Evolutionary conservation across 2,329 filamentous ascomycete species (phyloP), one percentile per base, ranked within the genome.

Genomic region (Emydomyces testavorans): DNA sequence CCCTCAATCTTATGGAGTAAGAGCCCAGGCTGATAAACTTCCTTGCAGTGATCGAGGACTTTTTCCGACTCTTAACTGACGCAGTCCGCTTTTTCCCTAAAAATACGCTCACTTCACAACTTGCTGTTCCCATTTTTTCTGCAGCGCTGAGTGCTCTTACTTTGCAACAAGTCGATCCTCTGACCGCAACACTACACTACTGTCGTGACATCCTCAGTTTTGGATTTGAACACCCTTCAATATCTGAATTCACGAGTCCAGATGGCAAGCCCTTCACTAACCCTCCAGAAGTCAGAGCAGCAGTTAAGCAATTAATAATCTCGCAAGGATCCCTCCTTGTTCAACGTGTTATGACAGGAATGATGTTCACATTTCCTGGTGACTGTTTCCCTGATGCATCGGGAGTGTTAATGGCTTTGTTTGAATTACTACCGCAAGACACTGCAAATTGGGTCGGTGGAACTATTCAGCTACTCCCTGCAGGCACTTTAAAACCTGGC

Each of bases 361-460:
- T 98, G 89, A 96, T 98, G 90, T 95, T 95, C 64, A 93, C 84
- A 0, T 98, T 98, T 69, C 93, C 92, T 0, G 79, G 85, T 36
- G 92, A 96, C 64, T 95, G 89, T 68, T 94, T 96, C 61, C 82
- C 89, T 0, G 92, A 98, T 62, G 89, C 88, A 13, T 94, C 87
- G 41, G 89, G 88, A 3, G 86, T 94, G n/a, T 70, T 98, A 45
- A 78, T 98, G 51, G 82, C 83, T 2, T 74, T 96, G 54, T 94
- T 98, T 62, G 83, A 94, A 63, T 71, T 96, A 34, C 72, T 93
- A 60, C 92, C 92, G 0, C 72, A 78, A 46, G 77, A 92, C 60
- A 86, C 88, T 11, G 80, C 84, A 1, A 65, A 72, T 4, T 96
- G 92, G 89, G 81, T 95, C 18, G 80, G 87, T 53, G 76, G 74